Evolutionary conservation across 2,329 filamentous ascomycete species (phyloP), one percentile per base, ranked within the genome.

Genomic region (Xylaria digitata): DNA sequence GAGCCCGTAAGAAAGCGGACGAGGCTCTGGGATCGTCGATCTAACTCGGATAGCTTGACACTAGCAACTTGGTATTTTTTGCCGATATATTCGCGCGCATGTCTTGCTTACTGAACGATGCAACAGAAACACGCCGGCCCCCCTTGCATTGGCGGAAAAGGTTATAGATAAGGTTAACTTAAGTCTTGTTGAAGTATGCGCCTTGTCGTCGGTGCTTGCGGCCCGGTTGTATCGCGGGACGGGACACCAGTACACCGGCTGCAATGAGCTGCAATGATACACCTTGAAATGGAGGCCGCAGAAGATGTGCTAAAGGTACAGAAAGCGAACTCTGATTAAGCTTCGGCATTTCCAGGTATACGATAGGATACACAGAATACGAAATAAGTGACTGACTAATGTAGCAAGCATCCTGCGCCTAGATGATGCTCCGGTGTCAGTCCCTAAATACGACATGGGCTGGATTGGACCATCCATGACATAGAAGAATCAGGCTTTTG

Each of bases 201-300:
- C 32, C 32, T 21, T 54, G 42, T 6, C 32, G 6, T 15, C 23
- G 8, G 37, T 19, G 2, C 23, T 60, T 50, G 55, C 37, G 23
- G 17, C 23, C 45, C 42, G 23, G 17, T 17, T n/a, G 55, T 9
- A 32, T 42, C 21, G 30, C 23, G 17, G 11, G 43, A 49, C 46
- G 19, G 43, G 50, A 50, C 23, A 43, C 32, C 23, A 50, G 34
- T 43, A 46, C 43, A 8, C 13, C 21, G 21, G 46, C 48, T 62
- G 59, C 59, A 62, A 37, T 8, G 23, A 23, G 46, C 48, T 62
- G 59, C 59, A 62, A 37, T 8, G 23, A 23, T 26, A 54, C 59
- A 63, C 53, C 59, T 66, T 58, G 46, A 54, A 34, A 34, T 66
- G 53, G 46, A 26, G 23, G 15, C n/a, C 23, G 40, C 37, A 34